Conservation (phyloP, 352 stramenopile genomes). For the Globisporangium cystogenes region DNA sequence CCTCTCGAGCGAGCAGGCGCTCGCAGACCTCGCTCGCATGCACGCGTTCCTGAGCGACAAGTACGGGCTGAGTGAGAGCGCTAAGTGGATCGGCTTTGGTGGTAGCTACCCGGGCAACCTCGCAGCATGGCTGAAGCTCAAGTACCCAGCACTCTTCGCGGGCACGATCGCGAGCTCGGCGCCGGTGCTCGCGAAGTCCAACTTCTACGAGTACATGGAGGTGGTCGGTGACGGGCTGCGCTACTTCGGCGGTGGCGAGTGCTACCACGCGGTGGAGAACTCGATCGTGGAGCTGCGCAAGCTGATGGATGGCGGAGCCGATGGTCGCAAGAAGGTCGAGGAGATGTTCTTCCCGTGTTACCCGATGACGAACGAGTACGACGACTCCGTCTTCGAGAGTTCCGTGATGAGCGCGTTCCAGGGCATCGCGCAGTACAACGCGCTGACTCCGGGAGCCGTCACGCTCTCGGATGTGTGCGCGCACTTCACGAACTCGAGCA, state of each 20-base stretch:
- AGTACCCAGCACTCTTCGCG: slow-evolving; percentile 90
- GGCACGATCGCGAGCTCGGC: slow-evolving; percentile 91
- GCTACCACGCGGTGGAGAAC: slow-evolving; percentile 67
- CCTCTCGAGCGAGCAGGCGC: slow-evolving; percentile 86
- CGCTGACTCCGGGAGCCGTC: slow-evolving; percentile 32
- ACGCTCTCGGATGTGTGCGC: slow-evolving; percentile 62
- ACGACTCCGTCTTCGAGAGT: slow-evolving; percentile 75
- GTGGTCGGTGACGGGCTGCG: slow-evolving; percentile 71
- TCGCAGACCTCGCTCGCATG: slow-evolving; percentile 92
- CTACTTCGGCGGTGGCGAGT: slow-evolving; percentile 81
- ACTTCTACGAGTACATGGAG: slow-evolving; percentile 89
- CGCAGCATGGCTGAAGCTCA: slow-evolving; percentile 89
- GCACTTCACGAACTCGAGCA: slow-evolving; percentile 35
- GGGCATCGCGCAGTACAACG: slow-evolving; percentile 75
- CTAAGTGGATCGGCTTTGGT: slow-evolving; percentile 93
- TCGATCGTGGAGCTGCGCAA: slow-evolving; percentile 43
- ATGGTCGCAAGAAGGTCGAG: slow-evolving; percentile 36
- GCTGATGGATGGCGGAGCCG: slow-evolving; percentile 45
- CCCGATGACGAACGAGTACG: slow-evolving; percentile 70
- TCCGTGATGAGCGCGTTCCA: slow-evolving; percentile 78
- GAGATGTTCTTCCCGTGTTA: slow-evolving; percentile 62
- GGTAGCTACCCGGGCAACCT: slow-evolving; percentile 95
- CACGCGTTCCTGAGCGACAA: slow-evolving; percentile 62
- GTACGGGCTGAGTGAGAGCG: slow-evolving; percentile 42
- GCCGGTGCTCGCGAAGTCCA: slow-evolving; percentile 76